Percentiles rank a stretch among this genome's conserved stretches.
These are phyloP conservation scores for Anthostomella pinea DNA, from an alignment of 2,329 filamentous ascomycete species.

Conservation along the genomic window DNA sequence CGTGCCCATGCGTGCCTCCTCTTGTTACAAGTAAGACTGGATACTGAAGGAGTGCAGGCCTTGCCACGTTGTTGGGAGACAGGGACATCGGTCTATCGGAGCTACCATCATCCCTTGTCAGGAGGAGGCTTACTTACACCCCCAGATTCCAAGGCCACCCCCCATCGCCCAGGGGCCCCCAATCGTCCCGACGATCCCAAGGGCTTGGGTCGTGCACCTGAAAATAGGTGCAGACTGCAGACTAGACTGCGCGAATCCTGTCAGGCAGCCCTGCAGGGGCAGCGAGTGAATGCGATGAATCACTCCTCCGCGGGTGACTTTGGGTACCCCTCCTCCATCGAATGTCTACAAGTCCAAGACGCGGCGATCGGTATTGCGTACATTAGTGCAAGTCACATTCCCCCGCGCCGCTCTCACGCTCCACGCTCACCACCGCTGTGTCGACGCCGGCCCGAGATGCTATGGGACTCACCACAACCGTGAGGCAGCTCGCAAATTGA, in stretches of 20 bases:
- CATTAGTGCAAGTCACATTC: constrained; percentile 34
- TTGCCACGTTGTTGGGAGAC: constrained; percentile 26
- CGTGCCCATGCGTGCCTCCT: no score
- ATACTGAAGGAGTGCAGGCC: constrained; percentile 24
- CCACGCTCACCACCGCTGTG: constrained; percentile 1
- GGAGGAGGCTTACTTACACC: constrained; percentile 18
- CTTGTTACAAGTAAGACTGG: no score
- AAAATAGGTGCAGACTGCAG: no score
- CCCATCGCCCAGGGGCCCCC: constrained; percentile 18
- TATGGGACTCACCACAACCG: constrained; percentile 11
- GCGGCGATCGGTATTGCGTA: constrained; percentile 28
- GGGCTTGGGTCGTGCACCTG: no score
- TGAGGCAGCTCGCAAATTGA: constrained; percentile 26
- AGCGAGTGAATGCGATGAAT: constrained; percentile 20
- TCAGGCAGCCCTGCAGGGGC: constrained; percentile 16
- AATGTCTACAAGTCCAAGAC: constrained; percentile 26
- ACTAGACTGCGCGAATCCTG: no score
- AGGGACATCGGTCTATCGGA: constrained; percentile 24
- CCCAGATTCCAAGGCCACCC: constrained; percentile 9
- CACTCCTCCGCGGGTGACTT: constrained; percentile 23
- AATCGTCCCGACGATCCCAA: no score
- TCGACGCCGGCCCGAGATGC: constrained; percentile 18
- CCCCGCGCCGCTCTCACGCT: constrained; percentile 14
- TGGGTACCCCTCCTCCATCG: constrained; percentile 22
- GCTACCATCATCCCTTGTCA: constrained; percentile 20